A percentile compares a stretch with the other conserved stretches of the same genome.
Evolutionary conservation across 2,329 filamentous ascomycete species (phyloP).

Genomic region (Alternaria sp.): DNA sequence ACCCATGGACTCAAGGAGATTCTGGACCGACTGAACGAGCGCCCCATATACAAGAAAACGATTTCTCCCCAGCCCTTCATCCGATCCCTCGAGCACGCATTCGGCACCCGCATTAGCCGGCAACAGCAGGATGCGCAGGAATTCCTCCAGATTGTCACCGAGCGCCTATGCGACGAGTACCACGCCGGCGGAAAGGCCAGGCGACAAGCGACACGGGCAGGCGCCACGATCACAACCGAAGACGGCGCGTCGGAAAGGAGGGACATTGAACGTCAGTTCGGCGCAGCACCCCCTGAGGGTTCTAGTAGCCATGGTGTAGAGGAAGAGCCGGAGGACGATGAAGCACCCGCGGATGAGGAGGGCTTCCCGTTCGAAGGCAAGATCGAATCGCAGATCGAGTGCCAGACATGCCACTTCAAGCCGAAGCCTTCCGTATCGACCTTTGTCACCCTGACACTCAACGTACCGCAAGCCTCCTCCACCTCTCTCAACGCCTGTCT

Average conservation of each 20-base stretch:
- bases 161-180: conserved; percentile 92
- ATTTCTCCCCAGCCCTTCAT: conserved; percentile 90
- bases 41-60: conserved; percentile 91
- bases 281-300: conserved; percentile 22
- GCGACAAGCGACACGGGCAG: conserved; percentile 56
- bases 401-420: conserved; percentile 85
- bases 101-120: conserved; percentile 86
- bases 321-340: conserved; percentile 28
- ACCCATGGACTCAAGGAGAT: conserved; percentile 91
- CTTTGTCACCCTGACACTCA: conserved; percentile 90
- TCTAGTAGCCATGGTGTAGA: conserved; percentile 42
- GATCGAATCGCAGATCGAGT: conserved; percentile 94
- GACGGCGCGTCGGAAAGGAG: conserved; percentile 25
- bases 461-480: conserved; percentile 80
- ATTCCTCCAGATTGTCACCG: conserved; percentile 91
- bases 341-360: conserved; percentile 57
- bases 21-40: conserved; percentile 88
- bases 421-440: conserved; percentile 82
- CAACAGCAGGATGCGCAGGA: conserved; percentile 98
- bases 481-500: conserved; percentile 88
- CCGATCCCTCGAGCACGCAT: conserved; percentile 80
- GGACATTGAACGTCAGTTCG: conserved; percentile 37
- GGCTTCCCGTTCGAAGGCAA: conserved; percentile 92
- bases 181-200: conserved; percentile 81
- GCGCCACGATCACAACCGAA: conserved; percentile 22